phyloP scores from a whole-genome alignment of 768 basidiomycete genomes.

The Mycena galericulata region DNA sequence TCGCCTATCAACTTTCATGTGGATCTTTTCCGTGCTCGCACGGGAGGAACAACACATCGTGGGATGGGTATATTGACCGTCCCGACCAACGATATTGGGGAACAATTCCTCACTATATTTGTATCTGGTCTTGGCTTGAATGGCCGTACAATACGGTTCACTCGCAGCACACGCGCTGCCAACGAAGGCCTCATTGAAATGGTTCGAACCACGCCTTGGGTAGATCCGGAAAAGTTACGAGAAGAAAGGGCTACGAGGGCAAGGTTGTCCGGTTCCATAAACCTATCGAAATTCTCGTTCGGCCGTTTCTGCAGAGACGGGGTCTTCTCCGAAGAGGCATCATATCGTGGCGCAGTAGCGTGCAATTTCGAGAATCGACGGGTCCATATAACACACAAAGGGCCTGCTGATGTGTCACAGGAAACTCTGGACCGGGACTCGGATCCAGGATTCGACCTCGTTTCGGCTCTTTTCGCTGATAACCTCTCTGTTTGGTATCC shows the following conservation, averaged over 20 bases:
- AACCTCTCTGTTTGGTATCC: slow-evolving; percentile 38
- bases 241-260: slow-evolving; percentile 40
- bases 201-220: slow-evolving; percentile 43
- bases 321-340: slow-evolving; percentile 48
- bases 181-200: slow-evolving; percentile 38
- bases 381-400: slow-evolving; percentile 40
- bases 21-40: slow-evolving; percentile 40
- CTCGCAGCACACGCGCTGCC: slow-evolving; percentile 36
- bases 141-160: slow-evolving; percentile 38
- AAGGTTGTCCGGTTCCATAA: slow-evolving; percentile 36
- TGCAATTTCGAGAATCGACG: slow-evolving; percentile 49
- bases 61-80: slow-evolving; percentile 47
- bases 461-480: neutral
- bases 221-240: slow-evolving; percentile 43
- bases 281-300: slow-evolving; percentile 44
- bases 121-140: slow-evolving; percentile 44
- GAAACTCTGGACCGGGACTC: no score
- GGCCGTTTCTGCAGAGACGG: slow-evolving; percentile 51
- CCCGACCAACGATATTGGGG: slow-evolving; percentile 35
- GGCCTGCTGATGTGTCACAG: no score
- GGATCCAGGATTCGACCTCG: neutral
- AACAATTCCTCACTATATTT: slow-evolving; percentile 43
- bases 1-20: slow-evolving; percentile 49
- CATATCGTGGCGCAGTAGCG: slow-evolving; percentile 45
- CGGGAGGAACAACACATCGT: slow-evolving; percentile 15